Evolutionary conservation across 805 yeast genomes (phyloP).

Genomic region (Teunomyces cretensis): DNA sequence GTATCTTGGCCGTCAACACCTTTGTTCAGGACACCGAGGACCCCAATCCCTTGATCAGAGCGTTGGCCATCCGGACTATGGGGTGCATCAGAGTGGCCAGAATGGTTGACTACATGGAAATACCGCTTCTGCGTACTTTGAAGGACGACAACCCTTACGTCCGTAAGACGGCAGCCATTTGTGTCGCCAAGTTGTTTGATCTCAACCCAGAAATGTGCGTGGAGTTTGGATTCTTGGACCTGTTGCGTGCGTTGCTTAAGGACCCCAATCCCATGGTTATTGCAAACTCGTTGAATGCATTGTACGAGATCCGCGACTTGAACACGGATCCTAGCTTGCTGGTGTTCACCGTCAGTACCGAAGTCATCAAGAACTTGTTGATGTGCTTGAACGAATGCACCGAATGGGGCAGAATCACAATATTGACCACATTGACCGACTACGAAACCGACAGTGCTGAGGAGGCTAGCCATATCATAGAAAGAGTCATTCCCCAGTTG

Average conservation of each 20-base stretch:
- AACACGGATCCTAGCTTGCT: conserved; percentile 48
- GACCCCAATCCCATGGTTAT: conserved; percentile 97
- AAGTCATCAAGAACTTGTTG: conserved; percentile 59
- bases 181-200: conserved; percentile 94
- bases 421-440: conserved; percentile 76
- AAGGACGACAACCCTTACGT: conserved; percentile 96
- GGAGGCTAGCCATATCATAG: conserved; percentile 84
- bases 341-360: conserved; percentile 39
- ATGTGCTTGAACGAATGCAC: conserved; percentile 94
- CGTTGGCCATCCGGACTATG: conserved; percentile 97
- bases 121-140: conserved; percentile 81
- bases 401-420: conserved; percentile 97
- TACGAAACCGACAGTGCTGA: conserved; percentile 54
- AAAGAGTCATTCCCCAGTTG: conserved; percentile 88
- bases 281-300: conserved; percentile 86
- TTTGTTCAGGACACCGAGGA: conserved; percentile 94
- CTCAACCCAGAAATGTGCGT: conserved; percentile 75
- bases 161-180: conserved; percentile 94
- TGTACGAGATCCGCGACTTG: conserved; percentile 76
- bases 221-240: conserved; percentile 81
- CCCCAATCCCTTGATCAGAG: conserved; percentile 93
- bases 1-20: conserved; percentile 94
- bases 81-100: conserved; percentile 95
- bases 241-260: conserved; percentile 62
- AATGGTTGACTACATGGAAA: conserved; percentile 92